Conservation (phyloP, 1,284 basidiomycete species). For the Papiliotrema fonsecae region DNA sequence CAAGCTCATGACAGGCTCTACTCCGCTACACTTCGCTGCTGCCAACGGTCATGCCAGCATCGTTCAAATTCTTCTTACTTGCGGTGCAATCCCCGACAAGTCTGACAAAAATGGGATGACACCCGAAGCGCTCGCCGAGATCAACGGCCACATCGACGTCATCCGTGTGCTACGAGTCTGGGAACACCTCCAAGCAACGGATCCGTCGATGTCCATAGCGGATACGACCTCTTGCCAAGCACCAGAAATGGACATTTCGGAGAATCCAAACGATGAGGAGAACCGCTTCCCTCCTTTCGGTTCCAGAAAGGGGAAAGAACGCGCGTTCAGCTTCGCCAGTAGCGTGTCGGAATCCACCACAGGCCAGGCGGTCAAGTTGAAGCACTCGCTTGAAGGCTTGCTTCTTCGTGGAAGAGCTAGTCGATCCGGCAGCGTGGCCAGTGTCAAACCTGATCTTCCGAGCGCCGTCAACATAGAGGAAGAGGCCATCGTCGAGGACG, state of each 20-base stretch:
- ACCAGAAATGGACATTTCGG: neutral
- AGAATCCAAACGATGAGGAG: conserved; percentile 3
- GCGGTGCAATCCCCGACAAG: conserved; percentile 70
- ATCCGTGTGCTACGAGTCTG: conserved; percentile 45
- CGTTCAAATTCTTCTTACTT: conserved; percentile 68
- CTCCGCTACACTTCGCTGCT: conserved; percentile 89
- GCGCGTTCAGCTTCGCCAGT: conserved; percentile 30
- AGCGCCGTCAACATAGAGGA: neutral
- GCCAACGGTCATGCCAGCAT: conserved; percentile 79
- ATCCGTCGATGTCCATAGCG: conserved; percentile 2
- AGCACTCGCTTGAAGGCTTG: conserved; percentile 23
- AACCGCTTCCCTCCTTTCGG: conserved; percentile 1
- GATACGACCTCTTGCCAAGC: conserved; percentile 2
- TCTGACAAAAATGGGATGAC: conserved; percentile 82
- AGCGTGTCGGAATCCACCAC: conserved; percentile 21
- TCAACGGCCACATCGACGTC: conserved; percentile 48
- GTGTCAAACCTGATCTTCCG: conserved; percentile 3
- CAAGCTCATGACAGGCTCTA: conserved; percentile 57
- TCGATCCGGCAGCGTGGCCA: conserved; percentile 6
- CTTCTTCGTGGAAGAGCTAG: conserved; percentile 10
- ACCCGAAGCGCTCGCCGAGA: conserved; percentile 54
- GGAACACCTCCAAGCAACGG: conserved; percentile 29
- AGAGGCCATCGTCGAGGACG: neutral
- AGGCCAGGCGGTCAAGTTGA: conserved; percentile 14
- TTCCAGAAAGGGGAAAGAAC: conserved; percentile 35